Base-by-base conservation (phyloP, 257 asterid genomes). In the Solanum ossicruentum region DNA sequence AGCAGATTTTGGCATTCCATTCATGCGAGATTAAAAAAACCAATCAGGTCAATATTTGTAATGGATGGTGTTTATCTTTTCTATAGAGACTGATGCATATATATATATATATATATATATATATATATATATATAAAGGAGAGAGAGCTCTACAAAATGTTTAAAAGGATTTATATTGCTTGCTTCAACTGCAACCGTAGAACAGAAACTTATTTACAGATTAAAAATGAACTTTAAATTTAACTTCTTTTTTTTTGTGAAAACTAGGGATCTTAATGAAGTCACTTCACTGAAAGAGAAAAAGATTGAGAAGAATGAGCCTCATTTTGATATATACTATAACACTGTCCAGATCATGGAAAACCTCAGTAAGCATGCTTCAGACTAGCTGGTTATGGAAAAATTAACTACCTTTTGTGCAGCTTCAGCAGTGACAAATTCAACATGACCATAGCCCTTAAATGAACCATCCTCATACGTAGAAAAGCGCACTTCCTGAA, bases 401-500 rank as follows among this genome's bases (percentile, higher is more conserved):
- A 21, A 16, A 80, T 32, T 32, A 56, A 12, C 1, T 87, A 96
- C 98, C 97, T 93, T 95, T 52, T 85, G 87, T 23, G 98, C 98
- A 66, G 89, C 93, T 83, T 91, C 98, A 54, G 88, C 79, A 57
- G 96, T 85, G 67, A 94, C 92, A 91, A 96, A 96, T 85, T 96
- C 97, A 78, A 93, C 94, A 88, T 93, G 95, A n/a, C 98, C 99
- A 93, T 70, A 95, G 83, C 99, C 99, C 88, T 86, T 93, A 80
- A 93, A 93, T 6, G 91, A 49, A 52, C 93, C 93, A 23, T 92
- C 98, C 6, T 83, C 87, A 49, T 66, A 84, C 82, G 88, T 89
- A 45, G 91, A 90, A 84, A 96, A 91, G 20, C 98, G 97, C 36
- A 95, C 89, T 26, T 91, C 93, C 83, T 89, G 88, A 84, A 96